phyloP scores from a whole-genome alignment of 2,329 filamentous ascomycete genomes.

The Scedosporium aurantiacum region DNA sequence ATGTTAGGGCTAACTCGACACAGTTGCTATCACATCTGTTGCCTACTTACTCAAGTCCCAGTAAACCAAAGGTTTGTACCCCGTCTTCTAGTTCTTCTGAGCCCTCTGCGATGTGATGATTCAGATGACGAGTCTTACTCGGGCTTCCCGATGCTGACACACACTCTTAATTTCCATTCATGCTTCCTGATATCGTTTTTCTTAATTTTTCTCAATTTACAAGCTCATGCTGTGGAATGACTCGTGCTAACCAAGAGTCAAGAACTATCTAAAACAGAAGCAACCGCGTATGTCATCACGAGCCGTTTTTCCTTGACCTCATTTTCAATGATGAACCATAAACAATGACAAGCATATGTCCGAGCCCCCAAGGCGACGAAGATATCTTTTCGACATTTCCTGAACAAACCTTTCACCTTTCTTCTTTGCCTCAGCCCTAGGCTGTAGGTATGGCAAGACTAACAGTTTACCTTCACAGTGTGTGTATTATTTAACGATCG shows the following conservation, averaged over 20 bases:
- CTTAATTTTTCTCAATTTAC: slow-evolving; percentile 3
- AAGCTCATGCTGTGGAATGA: slow-evolving; percentile 5
- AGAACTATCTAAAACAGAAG: background rate
- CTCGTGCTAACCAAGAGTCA: slow-evolving; percentile 8
- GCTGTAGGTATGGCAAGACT: background rate
- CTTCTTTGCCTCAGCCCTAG: background rate
- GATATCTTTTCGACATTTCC: slow-evolving; percentile 17
- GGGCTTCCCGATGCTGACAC: slow-evolving; percentile 63
- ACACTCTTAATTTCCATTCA: slow-evolving; percentile 61
- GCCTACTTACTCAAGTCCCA: background rate
- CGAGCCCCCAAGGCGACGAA: slow-evolving; percentile 50
- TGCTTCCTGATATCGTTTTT: slow-evolving; percentile 39
- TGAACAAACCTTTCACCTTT: background rate
- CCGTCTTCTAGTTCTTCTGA: background rate
- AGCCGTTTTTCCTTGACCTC: background rate
- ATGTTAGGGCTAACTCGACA: background rate
- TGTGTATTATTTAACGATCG: background rate
- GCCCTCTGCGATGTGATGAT: slow-evolving; percentile 24
- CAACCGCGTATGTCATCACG: slow-evolving; percentile 8
- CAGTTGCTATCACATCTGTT: background rate
- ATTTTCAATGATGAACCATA: slow-evolving; percentile 23
- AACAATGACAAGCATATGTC: slow-evolving; percentile 97
- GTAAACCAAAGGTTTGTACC: slow-evolving; percentile 1
- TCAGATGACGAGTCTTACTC: slow-evolving; percentile 73
- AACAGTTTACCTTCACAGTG: background rate